Percentiles rank a stretch among this genome's conserved stretches.
Conservation (phyloP, 176 grass and related monocot genomes). For the Tuctoria greenei region DNA sequence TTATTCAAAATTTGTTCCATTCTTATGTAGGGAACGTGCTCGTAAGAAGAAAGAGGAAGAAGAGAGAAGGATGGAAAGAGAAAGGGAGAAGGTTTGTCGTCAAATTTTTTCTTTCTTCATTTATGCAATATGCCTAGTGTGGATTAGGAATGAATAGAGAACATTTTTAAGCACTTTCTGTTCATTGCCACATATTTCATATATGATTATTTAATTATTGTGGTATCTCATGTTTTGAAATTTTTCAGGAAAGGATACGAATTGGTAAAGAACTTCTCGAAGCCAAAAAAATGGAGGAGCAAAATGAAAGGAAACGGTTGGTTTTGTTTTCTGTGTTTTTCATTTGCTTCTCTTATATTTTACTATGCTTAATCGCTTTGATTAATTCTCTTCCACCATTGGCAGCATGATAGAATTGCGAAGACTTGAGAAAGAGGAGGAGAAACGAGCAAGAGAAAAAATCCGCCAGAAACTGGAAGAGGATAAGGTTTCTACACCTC, state of each 20-base stretch:
- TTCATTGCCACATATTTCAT: background rate
- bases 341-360: slow-evolving; percentile 14
- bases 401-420: slow-evolving; percentile 84
- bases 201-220: background rate
- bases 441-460: slow-evolving; percentile 91
- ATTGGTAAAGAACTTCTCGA: slow-evolving; percentile 96
- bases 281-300: slow-evolving; percentile 95
- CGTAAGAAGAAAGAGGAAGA: slow-evolving; percentile 99
- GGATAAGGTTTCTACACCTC: slow-evolving; percentile 69
- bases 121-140: background rate
- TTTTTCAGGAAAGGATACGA: slow-evolving; percentile 77
- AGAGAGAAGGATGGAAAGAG: slow-evolving; percentile 94
- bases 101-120: slow-evolving; percentile 14
- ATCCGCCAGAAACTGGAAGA: slow-evolving; percentile 95
- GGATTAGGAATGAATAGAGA: slow-evolving; percentile 1
- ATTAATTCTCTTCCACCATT: background rate
- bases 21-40: slow-evolving; percentile 69
- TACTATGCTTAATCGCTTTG: background rate
- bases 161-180: slow-evolving; percentile 11
- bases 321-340: slow-evolving; percentile 27
- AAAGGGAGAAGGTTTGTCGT: slow-evolving; percentile 78
- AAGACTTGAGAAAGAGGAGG: slow-evolving; percentile 94
- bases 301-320: slow-evolving; percentile 92
- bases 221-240: slow-evolving; percentile 17
- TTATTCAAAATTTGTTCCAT: background rate